phyloP scores from a whole-genome alignment of 1,284 basidiomycete genomes.

The Leccinum fallax region DNA sequence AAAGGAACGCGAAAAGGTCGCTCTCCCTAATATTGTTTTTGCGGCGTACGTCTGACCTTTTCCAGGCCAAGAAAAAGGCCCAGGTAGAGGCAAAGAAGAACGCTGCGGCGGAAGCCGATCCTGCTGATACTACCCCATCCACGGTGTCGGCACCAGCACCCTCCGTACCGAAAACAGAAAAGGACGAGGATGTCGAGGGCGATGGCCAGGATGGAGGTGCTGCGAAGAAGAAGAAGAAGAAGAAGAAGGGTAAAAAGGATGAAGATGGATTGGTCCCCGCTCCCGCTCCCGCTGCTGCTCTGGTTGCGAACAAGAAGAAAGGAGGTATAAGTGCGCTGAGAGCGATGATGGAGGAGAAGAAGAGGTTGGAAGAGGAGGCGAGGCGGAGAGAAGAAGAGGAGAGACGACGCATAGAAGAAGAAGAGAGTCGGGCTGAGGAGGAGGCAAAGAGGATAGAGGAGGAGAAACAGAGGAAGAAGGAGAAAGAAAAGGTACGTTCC shows the following conservation, averaged over 20 bases:
- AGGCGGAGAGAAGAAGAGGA: slow-evolving; percentile 73
- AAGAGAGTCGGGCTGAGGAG: slow-evolving; percentile 76
- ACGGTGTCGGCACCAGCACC: slow-evolving; percentile 21
- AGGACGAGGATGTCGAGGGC: slow-evolving; percentile 45
- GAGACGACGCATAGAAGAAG: slow-evolving; percentile 77
- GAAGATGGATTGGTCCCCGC: slow-evolving; percentile 51
- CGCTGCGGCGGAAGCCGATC: slow-evolving; percentile 21
- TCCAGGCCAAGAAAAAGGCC: slow-evolving; percentile 92
- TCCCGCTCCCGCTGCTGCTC: slow-evolving; percentile 40
- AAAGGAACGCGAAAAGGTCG: slow-evolving; percentile 91
- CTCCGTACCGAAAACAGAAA: slow-evolving; percentile 28
- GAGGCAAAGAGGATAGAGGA: slow-evolving; percentile 79
- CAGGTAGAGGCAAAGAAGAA: slow-evolving; percentile 87
- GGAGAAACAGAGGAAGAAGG: slow-evolving; percentile 83
- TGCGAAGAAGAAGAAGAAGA: slow-evolving; percentile 89
- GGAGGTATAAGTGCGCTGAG: slow-evolving; percentile 72
- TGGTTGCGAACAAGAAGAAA: slow-evolving; percentile 68
- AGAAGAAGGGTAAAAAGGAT: slow-evolving; percentile 85
- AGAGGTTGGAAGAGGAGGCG: slow-evolving; percentile 82
- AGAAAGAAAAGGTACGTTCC: slow-evolving; percentile 81
- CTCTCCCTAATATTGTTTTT: slow-evolving; percentile 10
- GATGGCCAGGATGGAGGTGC: slow-evolving; percentile 58
- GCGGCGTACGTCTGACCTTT: slow-evolving; percentile 11
- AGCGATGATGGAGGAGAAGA: slow-evolving; percentile 90
- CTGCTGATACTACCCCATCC: slow-evolving; percentile 22